Evolutionary conservation across 2,329 filamentous ascomycete genomes (phyloP), one percentile per base, ranked within the genome.

Genomic region (Colletotrichum sp.): DNA sequence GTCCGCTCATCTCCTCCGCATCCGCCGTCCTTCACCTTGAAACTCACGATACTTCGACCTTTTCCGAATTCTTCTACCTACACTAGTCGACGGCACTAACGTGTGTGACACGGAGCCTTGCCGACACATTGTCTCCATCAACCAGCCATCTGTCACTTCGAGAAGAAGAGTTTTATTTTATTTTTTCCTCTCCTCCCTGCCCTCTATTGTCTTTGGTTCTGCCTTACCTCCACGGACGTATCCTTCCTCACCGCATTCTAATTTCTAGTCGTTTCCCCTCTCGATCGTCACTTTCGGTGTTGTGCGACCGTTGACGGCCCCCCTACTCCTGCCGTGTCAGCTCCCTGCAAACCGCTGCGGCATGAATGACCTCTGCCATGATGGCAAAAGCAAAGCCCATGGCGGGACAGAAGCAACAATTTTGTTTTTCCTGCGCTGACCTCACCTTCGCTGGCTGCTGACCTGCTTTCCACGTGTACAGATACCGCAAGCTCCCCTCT

Each of bases 381-480:
- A 70, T 32, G 57, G 43, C 71, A 74, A 65, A 66, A 64, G 60
- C 26, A 66, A 66, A 34, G 59, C 24, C 59, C 34, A 30, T 26
- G 36, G 36, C 57, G 55, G 57, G 34, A 52, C 48, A 43, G 21
- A 52, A 57, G 48, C 59, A 66, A 61, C 13, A n/a, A n/a, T n/a
- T 43, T n/a, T n/a, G 18, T 43, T 43, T n/a, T 43, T 14, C 30
- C n/a, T 59, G 28, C 66, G 57, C 57, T 43, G 63, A 61, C 57
- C 55, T 73, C 21, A 55, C 64, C 52, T 26, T 32, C 13, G 9
- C 43, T 60, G 34, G 61, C 30, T n/a, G 48, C 63, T 60, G 18
- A 61, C 32, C 70, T 69, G 34, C 16, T 24, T 55, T 68, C 71
- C 71, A 73, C 65, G 71, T 73, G 71, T 64, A 69, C 57, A 73